phyloP scores from a whole-genome alignment of 176 grass and related monocot species.

The Pontederia paniculata region DNA sequence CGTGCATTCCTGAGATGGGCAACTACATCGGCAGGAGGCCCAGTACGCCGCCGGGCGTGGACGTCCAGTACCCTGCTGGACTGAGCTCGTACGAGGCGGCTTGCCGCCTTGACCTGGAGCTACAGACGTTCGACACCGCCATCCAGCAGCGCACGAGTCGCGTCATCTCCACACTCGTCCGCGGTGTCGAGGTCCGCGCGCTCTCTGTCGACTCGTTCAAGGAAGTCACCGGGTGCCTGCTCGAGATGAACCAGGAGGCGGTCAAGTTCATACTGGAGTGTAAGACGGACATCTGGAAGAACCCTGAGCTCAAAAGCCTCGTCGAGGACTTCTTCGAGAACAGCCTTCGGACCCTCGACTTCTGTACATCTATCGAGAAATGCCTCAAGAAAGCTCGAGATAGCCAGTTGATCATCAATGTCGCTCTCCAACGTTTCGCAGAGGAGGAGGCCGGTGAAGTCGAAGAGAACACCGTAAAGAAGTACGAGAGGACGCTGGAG shows the following conservation, averaged over 20 bases:
- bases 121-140: constrained; percentile 10
- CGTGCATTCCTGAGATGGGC: not conserved
- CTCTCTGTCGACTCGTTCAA: constrained; percentile 7
- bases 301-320: not conserved
- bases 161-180: constrained; percentile 3
- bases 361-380: not conserved
- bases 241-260: constrained; percentile 18
- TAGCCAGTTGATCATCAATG: constrained; percentile 8
- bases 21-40: not conserved
- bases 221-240: constrained; percentile 6
- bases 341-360: not conserved
- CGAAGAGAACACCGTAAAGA: not conserved
- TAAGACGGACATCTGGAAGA: constrained; percentile 6
- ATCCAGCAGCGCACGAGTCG: constrained; percentile 8
- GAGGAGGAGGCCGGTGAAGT: not conserved
- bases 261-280: constrained; percentile 10
- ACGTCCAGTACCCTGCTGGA: not conserved
- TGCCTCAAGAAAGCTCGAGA: constrained; percentile 9
- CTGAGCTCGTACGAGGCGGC: constrained; percentile 6
- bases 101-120: constrained; percentile 8
- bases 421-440: constrained; percentile 5
- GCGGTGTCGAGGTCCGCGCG: constrained; percentile 3
- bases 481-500: constrained; percentile 1
- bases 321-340: constrained; percentile 7
- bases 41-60: not conserved